These are phyloP conservation scores for Fusarium sp. DNA, from an alignment of 2,329 filamentous ascomycete species.

Conservation along the genomic window DNA sequence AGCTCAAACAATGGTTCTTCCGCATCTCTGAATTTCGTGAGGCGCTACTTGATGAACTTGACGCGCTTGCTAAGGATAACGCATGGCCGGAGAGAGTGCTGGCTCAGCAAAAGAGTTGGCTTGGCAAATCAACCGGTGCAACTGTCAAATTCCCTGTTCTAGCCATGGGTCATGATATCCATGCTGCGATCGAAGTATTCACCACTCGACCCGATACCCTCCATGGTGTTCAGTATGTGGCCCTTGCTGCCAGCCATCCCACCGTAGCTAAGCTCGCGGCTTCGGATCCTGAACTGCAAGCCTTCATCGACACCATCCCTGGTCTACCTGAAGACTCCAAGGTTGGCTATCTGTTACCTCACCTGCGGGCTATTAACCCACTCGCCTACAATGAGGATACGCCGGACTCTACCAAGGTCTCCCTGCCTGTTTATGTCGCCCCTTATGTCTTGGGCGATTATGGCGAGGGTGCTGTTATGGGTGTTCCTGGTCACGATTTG, in stretches of 20 bases:
- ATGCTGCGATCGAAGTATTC: slow-evolving; percentile 75
- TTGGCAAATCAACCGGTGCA: slow-evolving; percentile 82
- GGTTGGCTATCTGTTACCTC: slow-evolving; percentile 75
- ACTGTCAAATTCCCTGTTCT: slow-evolving; percentile 77
- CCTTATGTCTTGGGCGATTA: slow-evolving; percentile 89
- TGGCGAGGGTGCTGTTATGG: slow-evolving; percentile 91
- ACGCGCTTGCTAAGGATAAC: slow-evolving; percentile 70
- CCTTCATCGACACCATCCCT: slow-evolving; percentile 75
- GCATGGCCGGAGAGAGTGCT: slow-evolving; percentile 87
- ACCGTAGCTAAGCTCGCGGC: slow-evolving; percentile 73
- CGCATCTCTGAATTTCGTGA: slow-evolving; percentile 85
- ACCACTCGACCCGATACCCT: slow-evolving; percentile 89
- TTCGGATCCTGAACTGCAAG: slow-evolving; percentile 70
- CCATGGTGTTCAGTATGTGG: slow-evolving; percentile 88
- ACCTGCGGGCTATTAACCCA: slow-evolving; percentile 74
- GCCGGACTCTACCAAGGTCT: slow-evolving; percentile 64
- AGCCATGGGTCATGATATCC: slow-evolving; percentile 55
- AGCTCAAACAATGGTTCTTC: slow-evolving; percentile 90
- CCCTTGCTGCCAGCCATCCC: slow-evolving; percentile 79
- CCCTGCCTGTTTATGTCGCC: slow-evolving; percentile 82
- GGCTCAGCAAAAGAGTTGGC: slow-evolving; percentile 88
- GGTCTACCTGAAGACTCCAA: slow-evolving; percentile 68
- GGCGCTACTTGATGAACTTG: slow-evolving; percentile 76
- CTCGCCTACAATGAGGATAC: slow-evolving; percentile 67
- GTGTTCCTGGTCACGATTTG: slow-evolving; percentile 86